phyloP scores from a whole-genome alignment of 768 basidiomycete species.

The Termitomyces sp. region DNA sequence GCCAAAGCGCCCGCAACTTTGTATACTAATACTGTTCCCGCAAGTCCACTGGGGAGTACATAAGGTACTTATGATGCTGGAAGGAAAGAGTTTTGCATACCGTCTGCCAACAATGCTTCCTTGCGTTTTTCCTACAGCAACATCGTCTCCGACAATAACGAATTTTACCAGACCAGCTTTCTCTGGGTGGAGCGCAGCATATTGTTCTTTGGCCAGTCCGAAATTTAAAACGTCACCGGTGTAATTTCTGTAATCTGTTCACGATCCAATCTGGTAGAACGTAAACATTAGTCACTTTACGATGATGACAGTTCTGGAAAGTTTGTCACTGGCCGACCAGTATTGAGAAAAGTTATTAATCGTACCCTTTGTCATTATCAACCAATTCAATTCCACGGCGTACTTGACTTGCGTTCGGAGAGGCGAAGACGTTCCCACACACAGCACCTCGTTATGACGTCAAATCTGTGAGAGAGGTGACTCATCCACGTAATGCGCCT shows the following conservation, averaged over 20 bases:
- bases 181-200: slow-evolving; percentile 63
- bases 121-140: slow-evolving; percentile 77
- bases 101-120: slow-evolving; percentile 83
- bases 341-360: background rate
- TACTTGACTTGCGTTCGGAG: slow-evolving; percentile 84
- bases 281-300: slow-evolving; percentile 52
- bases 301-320: slow-evolving; percentile 68
- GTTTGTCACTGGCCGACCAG: background rate
- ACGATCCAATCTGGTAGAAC: background rate
- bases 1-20: slow-evolving; percentile 88
- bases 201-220: slow-evolving; percentile 83
- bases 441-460: slow-evolving; percentile 48
- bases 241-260: slow-evolving; percentile 54
- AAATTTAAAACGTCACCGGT: slow-evolving; percentile 92
- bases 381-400: slow-evolving; percentile 74
- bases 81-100: slow-evolving; percentile 25
- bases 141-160: slow-evolving; percentile 86
- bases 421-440: slow-evolving; percentile 87
- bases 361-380: slow-evolving; percentile 66
- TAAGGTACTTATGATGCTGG: background rate
- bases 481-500: background rate
- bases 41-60: slow-evolving; percentile 58
- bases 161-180: slow-evolving; percentile 67
- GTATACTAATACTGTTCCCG: slow-evolving; percentile 80
- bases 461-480: background rate